Conservation (phyloP, 139 green algal genomes). For the Coelastrella sp. region DNA sequence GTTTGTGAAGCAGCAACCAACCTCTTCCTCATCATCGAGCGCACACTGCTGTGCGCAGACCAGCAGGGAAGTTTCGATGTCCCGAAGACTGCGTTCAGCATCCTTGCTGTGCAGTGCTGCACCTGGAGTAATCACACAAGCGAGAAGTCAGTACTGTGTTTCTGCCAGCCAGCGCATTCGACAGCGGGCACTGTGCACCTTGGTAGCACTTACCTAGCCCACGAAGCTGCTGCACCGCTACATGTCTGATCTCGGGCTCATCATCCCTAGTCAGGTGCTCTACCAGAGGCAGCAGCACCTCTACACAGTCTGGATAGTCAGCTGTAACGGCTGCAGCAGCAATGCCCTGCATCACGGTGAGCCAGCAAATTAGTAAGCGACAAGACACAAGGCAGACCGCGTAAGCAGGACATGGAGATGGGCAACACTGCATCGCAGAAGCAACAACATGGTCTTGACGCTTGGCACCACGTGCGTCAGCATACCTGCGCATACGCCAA, state of each 20-base stretch:
- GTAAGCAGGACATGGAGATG: too few relatives aligned
- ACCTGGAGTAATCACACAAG: conserved; percentile 26
- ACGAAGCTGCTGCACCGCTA: conserved; percentile 34
- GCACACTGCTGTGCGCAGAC: conserved; percentile 37
- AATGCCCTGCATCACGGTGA: conserved; percentile 38
- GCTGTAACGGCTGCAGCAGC: conserved; percentile 18
- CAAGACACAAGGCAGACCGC: too few relatives aligned
- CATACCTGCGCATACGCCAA: conserved; percentile 41
- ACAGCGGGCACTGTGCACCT: neutral
- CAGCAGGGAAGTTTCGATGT: conserved; percentile 22
- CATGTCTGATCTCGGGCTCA: conserved; percentile 41
- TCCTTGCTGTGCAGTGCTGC: conserved; percentile 24
- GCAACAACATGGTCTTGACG: neutral
- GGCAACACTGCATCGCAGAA: neutral
- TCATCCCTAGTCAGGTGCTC: conserved; percentile 32
- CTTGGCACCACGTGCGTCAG: neutral
- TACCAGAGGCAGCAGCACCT: conserved; percentile 39
- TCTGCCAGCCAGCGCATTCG: neutral
- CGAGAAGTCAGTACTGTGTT: neutral
- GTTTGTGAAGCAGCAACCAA: neutral
- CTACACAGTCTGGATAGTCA: conserved; percentile 22
- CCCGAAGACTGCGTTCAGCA: conserved; percentile 26
- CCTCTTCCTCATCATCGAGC: conserved; percentile 44
- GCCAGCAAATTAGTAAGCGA: too few relatives aligned
- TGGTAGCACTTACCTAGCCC: neutral